These are phyloP conservation scores for Chaetomiaceae sp. DNA, from an alignment of 2,329 filamentous ascomycete species.

Conservation along the genomic window DNA sequence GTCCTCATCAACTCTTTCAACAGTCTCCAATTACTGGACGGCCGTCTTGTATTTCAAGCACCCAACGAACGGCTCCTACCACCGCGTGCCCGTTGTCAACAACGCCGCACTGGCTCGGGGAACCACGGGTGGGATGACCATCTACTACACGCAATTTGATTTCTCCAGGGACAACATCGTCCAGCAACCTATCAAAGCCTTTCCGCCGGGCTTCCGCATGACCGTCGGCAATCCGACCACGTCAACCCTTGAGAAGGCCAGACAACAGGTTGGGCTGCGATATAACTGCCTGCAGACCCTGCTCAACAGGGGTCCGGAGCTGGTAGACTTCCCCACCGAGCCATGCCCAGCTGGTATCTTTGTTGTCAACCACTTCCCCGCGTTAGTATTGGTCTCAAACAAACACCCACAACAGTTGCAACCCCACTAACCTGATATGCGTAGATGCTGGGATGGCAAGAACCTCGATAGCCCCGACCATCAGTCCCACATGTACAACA, in stretches of 20 bases:
- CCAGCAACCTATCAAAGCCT: slow-evolving; percentile 22
- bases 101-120: slow-evolving; percentile 27
- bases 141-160: slow-evolving; percentile 28
- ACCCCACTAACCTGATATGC: slow-evolving; percentile 48
- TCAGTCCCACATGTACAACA: slow-evolving; percentile 32
- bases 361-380: slow-evolving; percentile 39
- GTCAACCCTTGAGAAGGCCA: slow-evolving; percentile 5
- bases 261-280: slow-evolving; percentile 37
- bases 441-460: slow-evolving; percentile 47
- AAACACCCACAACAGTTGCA: not conserved
- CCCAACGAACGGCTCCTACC: slow-evolving; percentile 28
- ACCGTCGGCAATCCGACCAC: slow-evolving; percentile 35
- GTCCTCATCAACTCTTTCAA: no score
- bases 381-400: no score
- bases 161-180: slow-evolving; percentile 25
- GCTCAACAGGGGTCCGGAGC: slow-evolving; percentile 32
- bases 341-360: slow-evolving; percentile 40
- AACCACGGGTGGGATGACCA: slow-evolving; percentile 27
- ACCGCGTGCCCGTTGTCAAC: slow-evolving; percentile 24
- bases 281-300: slow-evolving; percentile 41
- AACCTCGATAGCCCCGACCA: slow-evolving; percentile 39
- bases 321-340: slow-evolving; percentile 37
- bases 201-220: slow-evolving; percentile 40
- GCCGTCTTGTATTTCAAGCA: slow-evolving; percentile 29
- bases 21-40: slow-evolving; percentile 32